Base-by-base conservation (phyloP, 192 early-diverging fungal genomes). In the Chytriomyces sp. region DNA sequence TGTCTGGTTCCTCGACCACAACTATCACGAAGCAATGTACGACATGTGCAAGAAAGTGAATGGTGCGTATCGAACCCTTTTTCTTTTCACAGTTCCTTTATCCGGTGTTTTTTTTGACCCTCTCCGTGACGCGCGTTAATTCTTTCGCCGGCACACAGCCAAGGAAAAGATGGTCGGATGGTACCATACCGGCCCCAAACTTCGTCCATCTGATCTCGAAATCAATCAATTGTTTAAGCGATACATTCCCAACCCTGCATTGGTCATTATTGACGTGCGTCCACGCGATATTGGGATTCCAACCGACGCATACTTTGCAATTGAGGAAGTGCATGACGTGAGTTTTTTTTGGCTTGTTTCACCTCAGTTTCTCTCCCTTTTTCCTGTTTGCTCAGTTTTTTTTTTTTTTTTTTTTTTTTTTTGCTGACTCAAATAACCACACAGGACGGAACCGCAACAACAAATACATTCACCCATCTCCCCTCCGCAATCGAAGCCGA, bases 41-140 rank as follows among this genome's bases (percentile, higher is more conserved):
- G 97, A 98, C 69, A 99, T 99, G 98, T 99, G 98, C 84, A 97
- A 96, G 83, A 99, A 99, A 88, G 96, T 99, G 24, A 99, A 98
- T 84, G 97, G 94, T 91, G 89, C 82, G 85, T 57, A 50, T 63
- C 35, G 4, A 35, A 35, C 35, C 35, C 35, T 2, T 2, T 35
- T 35, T 35, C 1, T 44, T 49, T 49, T 18, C 9, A 35, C 35
- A 3, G 35, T 35, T 35, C 35, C 35, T 35, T 35, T 35, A 35
- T 35, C 35, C 35, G 35, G 35, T 35, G 35, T 35, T 35, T 35
- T 3, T 35, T 35, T 35, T 35, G 35, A 35, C 35, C 35, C 35
- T 35, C 35, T 35, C 35, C 35, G 35, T 3, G 35, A 35, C 35
- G 35, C 35, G 35, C 35, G 35, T 35, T 35, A 35, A 35, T 35